phyloP scores from a whole-genome alignment of 805 yeast species.

The Lipomyces yamanashiensis region DNA sequence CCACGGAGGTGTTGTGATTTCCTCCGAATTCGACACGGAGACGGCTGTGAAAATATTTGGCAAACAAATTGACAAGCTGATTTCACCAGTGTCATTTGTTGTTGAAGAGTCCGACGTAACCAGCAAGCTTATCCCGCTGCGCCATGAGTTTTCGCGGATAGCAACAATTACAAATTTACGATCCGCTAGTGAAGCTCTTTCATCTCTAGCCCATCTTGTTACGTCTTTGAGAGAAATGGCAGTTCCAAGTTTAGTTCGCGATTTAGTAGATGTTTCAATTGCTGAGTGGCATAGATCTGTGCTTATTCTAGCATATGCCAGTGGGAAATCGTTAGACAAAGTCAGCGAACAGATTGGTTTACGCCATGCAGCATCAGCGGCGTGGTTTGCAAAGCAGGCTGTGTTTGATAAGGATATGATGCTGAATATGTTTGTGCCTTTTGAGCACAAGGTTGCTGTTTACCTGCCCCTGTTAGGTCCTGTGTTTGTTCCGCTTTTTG shows the following conservation, averaged over 20 bases:
- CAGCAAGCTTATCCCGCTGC: conserved; percentile 13
- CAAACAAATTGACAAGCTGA: conserved; percentile 70
- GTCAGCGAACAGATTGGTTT: conserved; percentile 8
- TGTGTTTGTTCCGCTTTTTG: conserved; percentile 60
- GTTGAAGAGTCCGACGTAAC: not conserved
- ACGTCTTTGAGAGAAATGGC: conserved; percentile 76
- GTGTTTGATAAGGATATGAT: conserved; percentile 95
- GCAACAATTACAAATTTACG: conserved; percentile 62
- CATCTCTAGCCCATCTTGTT: conserved; percentile 72
- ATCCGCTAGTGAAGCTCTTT: conserved; percentile 68
- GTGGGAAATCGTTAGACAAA: not conserved
- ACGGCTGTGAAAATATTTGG: conserved; percentile 71
- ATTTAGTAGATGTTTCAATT: conserved; percentile 61
- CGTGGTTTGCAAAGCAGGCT: conserved; percentile 68
- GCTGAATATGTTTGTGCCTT: conserved; percentile 92
- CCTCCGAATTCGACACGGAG: conserved; percentile 40
- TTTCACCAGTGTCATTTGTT: conserved; percentile 71
- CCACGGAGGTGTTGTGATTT: conserved; percentile 80
- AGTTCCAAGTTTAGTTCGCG: conserved; percentile 72
- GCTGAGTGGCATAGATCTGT: conserved; percentile 50
- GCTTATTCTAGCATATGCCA: not conserved
- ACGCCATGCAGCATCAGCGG: conserved; percentile 55
- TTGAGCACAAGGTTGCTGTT: conserved; percentile 93
- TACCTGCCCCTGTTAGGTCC: conserved; percentile 92
- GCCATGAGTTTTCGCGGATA: conserved; percentile 54